Base-by-base conservation (phyloP, 2,329 filamentous ascomycete species). In the Plenodomus tracheiphilus region DNA sequence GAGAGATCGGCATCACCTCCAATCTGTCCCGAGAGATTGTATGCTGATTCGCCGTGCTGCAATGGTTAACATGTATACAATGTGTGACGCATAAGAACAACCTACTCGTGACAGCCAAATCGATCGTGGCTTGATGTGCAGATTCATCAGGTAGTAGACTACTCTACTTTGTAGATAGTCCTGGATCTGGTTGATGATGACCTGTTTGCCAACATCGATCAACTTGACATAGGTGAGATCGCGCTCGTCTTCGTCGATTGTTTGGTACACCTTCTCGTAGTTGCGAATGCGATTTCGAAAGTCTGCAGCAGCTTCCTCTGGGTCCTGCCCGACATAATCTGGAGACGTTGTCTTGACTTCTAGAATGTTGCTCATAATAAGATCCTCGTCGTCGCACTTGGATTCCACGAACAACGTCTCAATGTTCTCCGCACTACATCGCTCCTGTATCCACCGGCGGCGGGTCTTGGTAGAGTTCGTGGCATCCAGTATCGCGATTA, bases 291-390 rank as follows among this genome's bases (percentile, higher is more conserved):
- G 87, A 66, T 95, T 88, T 54, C 91, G 86, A 76, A 99, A 99
- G 73, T 99, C 94, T 48, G 85, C 82, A 10, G 92, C 94, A 3
- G 94, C 94, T 51, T 84, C 80, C 71, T 99, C 94, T 1, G 94
- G 94, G 69, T 99, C 94, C 72, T 96, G 91, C 46, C 92, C 94
- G 49, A 85, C 79, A 72, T 99, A 99, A 75, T 99, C 94, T 1
- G 94, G 94, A 47, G 90, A 96, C 20, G 91, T 96, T 2, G 91
- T 93, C 81, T 99, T 99, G 66, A 99, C 94, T 69, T 97, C 92
- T 58, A 92, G 85, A 59, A 99, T 97, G 73, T 99, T 99, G 79
- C 86, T 89, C 91, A 97, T 96, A 76, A 99, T 96, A 59, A 97
- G 79, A 38, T 93, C 88, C 71, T 97, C 92, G 61, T 97, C 87